A percentile compares a stretch with the other conserved stretches of the same genome.
Evolutionary conservation across 2,329 filamentous ascomycete species (phyloP).

Genomic region (Sporothrix phasma): DNA sequence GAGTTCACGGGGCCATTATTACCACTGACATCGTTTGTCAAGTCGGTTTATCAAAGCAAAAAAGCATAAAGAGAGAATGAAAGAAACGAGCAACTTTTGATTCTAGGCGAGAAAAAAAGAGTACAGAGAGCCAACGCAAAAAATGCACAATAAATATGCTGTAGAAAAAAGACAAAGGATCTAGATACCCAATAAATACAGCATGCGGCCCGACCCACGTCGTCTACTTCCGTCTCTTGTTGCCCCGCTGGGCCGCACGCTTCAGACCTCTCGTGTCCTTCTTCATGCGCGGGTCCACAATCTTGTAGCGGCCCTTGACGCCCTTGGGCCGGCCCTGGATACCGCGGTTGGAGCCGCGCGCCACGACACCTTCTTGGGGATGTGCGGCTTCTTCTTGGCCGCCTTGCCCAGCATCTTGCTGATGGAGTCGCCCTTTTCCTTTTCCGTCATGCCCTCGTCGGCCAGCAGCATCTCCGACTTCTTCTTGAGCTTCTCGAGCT

Average conservation of each 20-base stretch:
- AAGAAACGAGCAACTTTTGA: background rate
- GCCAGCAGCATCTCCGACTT: constrained; percentile 85
- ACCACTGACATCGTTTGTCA: constrained; percentile 47
- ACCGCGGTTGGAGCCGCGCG: constrained; percentile 72
- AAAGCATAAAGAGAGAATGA: background rate
- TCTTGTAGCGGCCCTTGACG: constrained; percentile 94
- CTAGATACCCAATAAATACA: background rate
- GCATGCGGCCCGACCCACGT: background rate
- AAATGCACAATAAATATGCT: constrained; percentile 3
- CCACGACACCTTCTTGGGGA: constrained; percentile 79
- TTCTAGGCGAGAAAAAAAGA: background rate
- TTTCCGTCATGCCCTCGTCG: constrained; percentile 88
- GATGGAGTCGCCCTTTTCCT: constrained; percentile 86
- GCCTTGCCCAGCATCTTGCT: constrained; percentile 71
- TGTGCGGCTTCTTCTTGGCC: constrained; percentile 74
- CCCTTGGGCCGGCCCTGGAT: constrained; percentile 72
- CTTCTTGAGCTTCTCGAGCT: constrained; percentile 89
- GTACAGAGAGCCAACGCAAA: constrained; percentile 5
- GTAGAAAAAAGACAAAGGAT: background rate
- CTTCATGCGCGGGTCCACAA: constrained; percentile 91
- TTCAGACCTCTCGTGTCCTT: constrained; percentile 89
- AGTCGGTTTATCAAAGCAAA: constrained; percentile 24
- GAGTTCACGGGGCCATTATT: constrained; percentile 63
- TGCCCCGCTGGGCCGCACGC: constrained; percentile 58
- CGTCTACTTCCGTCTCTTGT: constrained; percentile 24